These are phyloP conservation scores for Penicillium sp. DNA, from an alignment of 2,329 filamentous ascomycete species.

Conservation along the genomic window DNA sequence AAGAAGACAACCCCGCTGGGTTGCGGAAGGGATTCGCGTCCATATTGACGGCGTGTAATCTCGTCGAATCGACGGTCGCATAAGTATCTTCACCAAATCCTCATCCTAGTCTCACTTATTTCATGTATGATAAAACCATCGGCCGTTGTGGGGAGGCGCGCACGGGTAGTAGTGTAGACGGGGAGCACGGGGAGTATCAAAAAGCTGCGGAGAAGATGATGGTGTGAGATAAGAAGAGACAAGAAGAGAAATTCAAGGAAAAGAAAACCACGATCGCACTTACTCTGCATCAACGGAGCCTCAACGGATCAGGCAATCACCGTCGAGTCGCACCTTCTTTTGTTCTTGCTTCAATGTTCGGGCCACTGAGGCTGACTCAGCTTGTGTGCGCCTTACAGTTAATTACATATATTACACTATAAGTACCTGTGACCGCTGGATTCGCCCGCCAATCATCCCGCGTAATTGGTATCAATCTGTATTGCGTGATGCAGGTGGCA, in stretches of 20 bases:
- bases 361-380: slow-evolving; percentile 10
- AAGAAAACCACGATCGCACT: not conserved
- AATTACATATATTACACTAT: not conserved
- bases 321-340: slow-evolving; percentile 5
- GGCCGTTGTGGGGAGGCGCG: not conserved
- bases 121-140: not conserved
- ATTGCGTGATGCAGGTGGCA: slow-evolving; percentile 13
- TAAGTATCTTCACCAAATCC: slow-evolving; percentile 18
- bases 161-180: not conserved
- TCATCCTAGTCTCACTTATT: slow-evolving; percentile 24
- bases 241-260: not conserved
- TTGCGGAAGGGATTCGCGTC: slow-evolving; percentile 23
- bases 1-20: slow-evolving; percentile 19
- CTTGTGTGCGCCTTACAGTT: not conserved
- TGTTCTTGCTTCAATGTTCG: not conserved
- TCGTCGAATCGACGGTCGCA: slow-evolving; percentile 18
- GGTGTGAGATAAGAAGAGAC: not conserved
- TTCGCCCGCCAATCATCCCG: not conserved
- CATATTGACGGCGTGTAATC: slow-evolving; percentile 28
- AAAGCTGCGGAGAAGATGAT: not conserved
- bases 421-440: not conserved
- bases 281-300: not conserved
- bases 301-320: not conserved
- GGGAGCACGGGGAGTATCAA: not conserved
- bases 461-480: slow-evolving; percentile 1